Percentiles rank a stretch among this genome's conserved stretches.
Evolutionary conservation across 2,329 filamentous ascomycete species (phyloP).

Genomic region (Aureobasidium sp.): DNA sequence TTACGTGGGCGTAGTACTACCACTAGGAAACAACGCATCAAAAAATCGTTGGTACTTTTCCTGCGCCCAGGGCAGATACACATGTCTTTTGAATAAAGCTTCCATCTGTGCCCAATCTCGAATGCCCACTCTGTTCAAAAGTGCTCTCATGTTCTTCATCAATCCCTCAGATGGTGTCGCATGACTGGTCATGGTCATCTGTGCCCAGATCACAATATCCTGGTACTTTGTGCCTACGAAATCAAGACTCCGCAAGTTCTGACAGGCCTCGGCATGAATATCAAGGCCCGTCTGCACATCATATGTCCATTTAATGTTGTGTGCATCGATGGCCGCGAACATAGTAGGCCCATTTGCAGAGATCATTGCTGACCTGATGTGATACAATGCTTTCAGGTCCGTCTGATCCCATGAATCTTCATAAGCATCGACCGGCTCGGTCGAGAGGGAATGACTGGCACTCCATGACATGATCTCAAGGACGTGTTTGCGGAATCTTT

Average conservation of each 20-base stretch:
- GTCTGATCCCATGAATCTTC: constrained; percentile 20
- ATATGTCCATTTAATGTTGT: constrained; percentile 9
- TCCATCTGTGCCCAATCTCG: not conserved
- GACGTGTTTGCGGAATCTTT: constrained; percentile 16
- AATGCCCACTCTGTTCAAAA: too few relatives aligned
- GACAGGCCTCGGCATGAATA: constrained; percentile 20
- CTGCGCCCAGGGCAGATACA: too few relatives aligned
- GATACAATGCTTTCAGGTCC: constrained; percentile 21
- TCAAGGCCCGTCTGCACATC: constrained; percentile 18
- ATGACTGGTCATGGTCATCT: constrained; percentile 18
- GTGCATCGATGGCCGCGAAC: constrained; percentile 9
- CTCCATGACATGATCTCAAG: constrained; percentile 22
- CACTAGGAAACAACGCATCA: too few relatives aligned
- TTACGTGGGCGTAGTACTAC: too few relatives aligned
- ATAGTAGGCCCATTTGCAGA: constrained; percentile 18
- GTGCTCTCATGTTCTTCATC: not conserved
- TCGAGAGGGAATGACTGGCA: constrained; percentile 18
- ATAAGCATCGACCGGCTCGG: constrained; percentile 13
- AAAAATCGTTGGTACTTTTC: too few relatives aligned
- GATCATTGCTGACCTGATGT: constrained; percentile 21
- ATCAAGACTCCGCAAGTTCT: constrained; percentile 19
- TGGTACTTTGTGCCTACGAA: constrained; percentile 22
- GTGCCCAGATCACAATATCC: constrained; percentile 21
- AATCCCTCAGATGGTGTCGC: constrained; percentile 19
- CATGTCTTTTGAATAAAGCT: not conserved